phyloP scores from a whole-genome alignment of 2,329 filamentous ascomycete genomes.

The Blastomyces parvus region DNA sequence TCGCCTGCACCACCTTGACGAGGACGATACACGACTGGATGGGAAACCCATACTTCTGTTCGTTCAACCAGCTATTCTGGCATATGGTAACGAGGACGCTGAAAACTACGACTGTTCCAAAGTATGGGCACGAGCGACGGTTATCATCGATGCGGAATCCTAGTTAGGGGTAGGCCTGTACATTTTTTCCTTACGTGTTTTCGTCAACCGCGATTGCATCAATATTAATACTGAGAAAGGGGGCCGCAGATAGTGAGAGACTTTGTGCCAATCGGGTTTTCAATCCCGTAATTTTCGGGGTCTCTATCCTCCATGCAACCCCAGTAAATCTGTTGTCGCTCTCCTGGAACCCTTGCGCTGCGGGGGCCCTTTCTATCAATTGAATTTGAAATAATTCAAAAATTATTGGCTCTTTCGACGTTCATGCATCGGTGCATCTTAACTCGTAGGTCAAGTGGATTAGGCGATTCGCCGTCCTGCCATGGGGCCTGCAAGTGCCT shows the following conservation, averaged over 20 bases:
- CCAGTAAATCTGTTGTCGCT: not conserved
- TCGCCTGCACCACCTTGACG: conserved; percentile 17
- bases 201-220: not conserved
- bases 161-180: not conserved
- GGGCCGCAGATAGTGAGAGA: not conserved
- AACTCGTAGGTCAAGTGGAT: not conserved
- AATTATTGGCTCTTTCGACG: not conserved
- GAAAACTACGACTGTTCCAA: conserved; percentile 19
- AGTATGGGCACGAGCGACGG: conserved; percentile 18
- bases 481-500: not conserved
- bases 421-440: not conserved
- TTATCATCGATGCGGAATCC: conserved; percentile 12
- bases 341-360: not conserved
- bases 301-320: not conserved
- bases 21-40: conserved; percentile 16
- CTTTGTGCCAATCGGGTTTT: not conserved
- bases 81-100: conserved; percentile 18
- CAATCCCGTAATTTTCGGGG: not conserved
- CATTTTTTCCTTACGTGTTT: not conserved
- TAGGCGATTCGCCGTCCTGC: not conserved
- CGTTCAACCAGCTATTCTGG: conserved; percentile 19
- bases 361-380: not conserved
- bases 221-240: not conserved
- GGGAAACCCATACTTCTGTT: conserved; percentile 14
- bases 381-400: not conserved